A percentile compares a stretch with the other conserved stretches of the same genome.
phyloP scores from a whole-genome alignment of 192 early-diverging fungal species.

The Coemansia sp. region DNA sequence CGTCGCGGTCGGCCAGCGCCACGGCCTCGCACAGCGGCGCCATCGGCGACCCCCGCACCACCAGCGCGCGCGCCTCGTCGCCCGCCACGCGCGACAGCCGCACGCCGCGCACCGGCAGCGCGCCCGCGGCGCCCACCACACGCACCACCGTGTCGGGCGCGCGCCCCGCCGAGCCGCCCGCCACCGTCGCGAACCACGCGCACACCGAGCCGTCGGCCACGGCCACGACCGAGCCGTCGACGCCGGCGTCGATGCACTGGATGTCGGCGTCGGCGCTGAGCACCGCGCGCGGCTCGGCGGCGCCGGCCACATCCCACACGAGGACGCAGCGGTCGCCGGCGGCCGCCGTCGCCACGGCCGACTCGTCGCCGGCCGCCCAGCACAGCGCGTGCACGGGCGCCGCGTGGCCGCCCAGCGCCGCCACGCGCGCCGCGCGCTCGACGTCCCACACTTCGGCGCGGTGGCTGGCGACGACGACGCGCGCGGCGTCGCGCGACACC shows the following conservation, averaged over 20 bases:
- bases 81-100: conserved; percentile 42
- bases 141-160: conserved; percentile 29
- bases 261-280: conserved; percentile 32
- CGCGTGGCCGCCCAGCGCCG: conserved; percentile 26
- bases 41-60: conserved; percentile 38
- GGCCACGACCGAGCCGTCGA: conserved; percentile 34
- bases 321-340: conserved; percentile 35
- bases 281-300: conserved; percentile 15
- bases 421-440: conserved; percentile 8
- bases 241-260: conserved; percentile 24
- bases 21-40: conserved; percentile 44
- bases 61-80: conserved; percentile 26
- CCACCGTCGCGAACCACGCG: conserved; percentile 26
- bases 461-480: conserved; percentile 44
- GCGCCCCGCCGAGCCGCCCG: conserved; percentile 21
- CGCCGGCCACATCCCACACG: conserved; percentile 27
- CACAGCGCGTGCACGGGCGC: conserved; percentile 22
- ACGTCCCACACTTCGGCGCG: conserved; percentile 45
- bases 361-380: conserved; percentile 40
- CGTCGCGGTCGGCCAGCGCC: conserved; percentile 22
- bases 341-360: conserved; percentile 34
- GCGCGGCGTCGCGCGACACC: conserved; percentile 17
- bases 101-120: conserved; percentile 21
- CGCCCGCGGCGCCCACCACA: conserved; percentile 3
- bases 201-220: conserved; percentile 28